Conservation (phyloP, 257 asterid genomes). For the Nyctanthes arbortristis region DNA sequence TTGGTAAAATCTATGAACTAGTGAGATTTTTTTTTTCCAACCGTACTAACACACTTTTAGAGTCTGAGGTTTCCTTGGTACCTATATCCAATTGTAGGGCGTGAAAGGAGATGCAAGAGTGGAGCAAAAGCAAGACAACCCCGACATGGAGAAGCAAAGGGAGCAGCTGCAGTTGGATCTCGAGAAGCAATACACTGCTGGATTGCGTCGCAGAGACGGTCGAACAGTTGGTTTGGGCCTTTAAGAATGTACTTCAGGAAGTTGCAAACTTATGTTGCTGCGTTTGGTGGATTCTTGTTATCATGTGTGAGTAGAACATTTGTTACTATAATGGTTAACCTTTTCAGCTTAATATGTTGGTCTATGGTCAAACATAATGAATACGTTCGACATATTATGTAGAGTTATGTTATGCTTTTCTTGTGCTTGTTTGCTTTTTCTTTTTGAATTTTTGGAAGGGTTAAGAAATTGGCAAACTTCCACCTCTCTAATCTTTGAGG, state of each 20-base stretch:
- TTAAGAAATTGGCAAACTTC: too few relatives aligned
- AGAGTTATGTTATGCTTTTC: too few relatives aligned
- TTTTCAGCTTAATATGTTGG: constrained; percentile 7
- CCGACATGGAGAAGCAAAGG: constrained; percentile 71
- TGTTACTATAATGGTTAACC: neutral
- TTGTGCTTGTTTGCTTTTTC: too few relatives aligned
- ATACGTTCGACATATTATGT: too few relatives aligned
- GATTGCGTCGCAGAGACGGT: constrained; percentile 95
- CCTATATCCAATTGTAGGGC: constrained; percentile 98
- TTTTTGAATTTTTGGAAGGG: too few relatives aligned
- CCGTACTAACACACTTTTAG: constrained; percentile 87
- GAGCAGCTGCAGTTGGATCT: constrained; percentile 90
- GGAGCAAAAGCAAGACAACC: constrained; percentile 61
- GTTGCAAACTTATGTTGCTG: constrained; percentile 16
- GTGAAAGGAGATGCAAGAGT: constrained; percentile 76
- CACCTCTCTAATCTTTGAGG: too few relatives aligned
- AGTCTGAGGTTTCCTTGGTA: constrained; percentile 99
- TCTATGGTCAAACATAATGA: constrained; percentile 18
- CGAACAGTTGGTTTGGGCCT: constrained; percentile 99
- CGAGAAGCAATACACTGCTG: constrained; percentile 97
- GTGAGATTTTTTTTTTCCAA: constrained; percentile 25
- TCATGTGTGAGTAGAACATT: constrained; percentile 9
- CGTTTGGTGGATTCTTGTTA: neutral
- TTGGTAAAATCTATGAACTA: neutral
- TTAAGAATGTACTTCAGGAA: constrained; percentile 32